Evolutionary conservation across 805 yeast species (phyloP).

Genomic region (Metschnikowia lunata): DNA sequence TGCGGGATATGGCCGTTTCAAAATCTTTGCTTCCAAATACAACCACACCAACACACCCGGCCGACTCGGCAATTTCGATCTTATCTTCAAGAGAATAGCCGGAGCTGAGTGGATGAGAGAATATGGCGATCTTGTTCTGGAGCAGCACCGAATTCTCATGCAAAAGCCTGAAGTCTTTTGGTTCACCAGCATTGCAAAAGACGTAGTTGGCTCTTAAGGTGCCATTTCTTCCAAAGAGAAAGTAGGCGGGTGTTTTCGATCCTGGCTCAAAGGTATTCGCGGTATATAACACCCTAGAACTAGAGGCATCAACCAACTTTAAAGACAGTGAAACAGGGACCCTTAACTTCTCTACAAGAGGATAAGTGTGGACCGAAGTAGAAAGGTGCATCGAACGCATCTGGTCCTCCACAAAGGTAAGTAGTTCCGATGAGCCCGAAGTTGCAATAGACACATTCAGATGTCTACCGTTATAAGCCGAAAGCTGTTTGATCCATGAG

Average conservation of each 20-base stretch:
- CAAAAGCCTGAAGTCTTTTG: constrained; percentile 25
- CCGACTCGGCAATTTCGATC: constrained; percentile 10
- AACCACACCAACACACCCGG: constrained; percentile 13
- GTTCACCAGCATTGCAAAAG: constrained; percentile 29
- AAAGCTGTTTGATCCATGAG: constrained; percentile 26
- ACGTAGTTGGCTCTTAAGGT: constrained; percentile 22
- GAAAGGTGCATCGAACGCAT: constrained; percentile 29
- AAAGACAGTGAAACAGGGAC: constrained; percentile 27
- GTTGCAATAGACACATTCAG: constrained; percentile 21
- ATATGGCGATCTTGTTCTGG: constrained; percentile 26
- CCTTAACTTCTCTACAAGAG: constrained; percentile 7
- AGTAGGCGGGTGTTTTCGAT: constrained; percentile 29
- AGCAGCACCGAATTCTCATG: constrained; percentile 17
- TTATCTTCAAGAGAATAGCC: constrained; percentile 11
- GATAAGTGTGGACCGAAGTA: constrained; percentile 16
- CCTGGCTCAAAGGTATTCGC: constrained; percentile 24
- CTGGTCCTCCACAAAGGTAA: constrained; percentile 20
- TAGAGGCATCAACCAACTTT: constrained; percentile 20
- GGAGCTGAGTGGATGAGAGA: constrained; percentile 12
- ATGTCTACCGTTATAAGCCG: constrained; percentile 20
- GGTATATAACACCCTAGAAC: constrained; percentile 22
- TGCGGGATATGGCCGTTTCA: constrained; percentile 10
- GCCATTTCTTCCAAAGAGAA: constrained; percentile 26
- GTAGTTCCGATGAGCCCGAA: constrained; percentile 22
- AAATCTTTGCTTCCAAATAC: constrained; percentile 13